Conservation (phyloP, 257 asterid species). For the Jacaranda mimosifolia region DNA sequence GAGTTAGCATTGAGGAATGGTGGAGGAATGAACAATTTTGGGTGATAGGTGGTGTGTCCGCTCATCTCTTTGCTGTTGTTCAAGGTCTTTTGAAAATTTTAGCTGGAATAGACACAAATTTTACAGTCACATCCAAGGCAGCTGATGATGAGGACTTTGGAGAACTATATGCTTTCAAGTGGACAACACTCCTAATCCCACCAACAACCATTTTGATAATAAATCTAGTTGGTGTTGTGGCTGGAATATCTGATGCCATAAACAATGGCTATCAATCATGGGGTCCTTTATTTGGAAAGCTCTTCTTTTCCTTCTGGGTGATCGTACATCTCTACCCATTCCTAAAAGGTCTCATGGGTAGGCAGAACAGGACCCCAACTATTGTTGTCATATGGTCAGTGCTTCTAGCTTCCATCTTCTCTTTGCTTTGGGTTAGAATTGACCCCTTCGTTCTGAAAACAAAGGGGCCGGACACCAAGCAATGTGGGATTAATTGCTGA, state of each 20-base stretch:
- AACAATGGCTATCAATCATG: slow-evolving; percentile 79
- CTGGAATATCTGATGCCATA: slow-evolving; percentile 85
- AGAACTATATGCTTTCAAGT: slow-evolving; percentile 74
- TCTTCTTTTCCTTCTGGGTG: slow-evolving; percentile 83
- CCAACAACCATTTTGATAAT: slow-evolving; percentile 78
- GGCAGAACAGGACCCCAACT: slow-evolving; percentile 82
- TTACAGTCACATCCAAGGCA: slow-evolving; percentile 79
- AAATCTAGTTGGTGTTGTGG: slow-evolving; percentile 82
- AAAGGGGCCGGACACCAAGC: slow-evolving; percentile 74
- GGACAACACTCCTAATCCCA: slow-evolving; percentile 86
- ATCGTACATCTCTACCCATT: slow-evolving; percentile 80
- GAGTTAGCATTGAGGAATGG: slow-evolving; percentile 88
- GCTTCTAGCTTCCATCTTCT: slow-evolving; percentile 78
- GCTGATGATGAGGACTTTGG: slow-evolving; percentile 73
- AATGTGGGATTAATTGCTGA: slow-evolving; percentile 80
- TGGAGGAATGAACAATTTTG: slow-evolving; percentile 89
- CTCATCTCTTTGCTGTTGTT: slow-evolving; percentile 77
- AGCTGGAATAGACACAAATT: slow-evolving; percentile 81
- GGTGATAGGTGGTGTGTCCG: slow-evolving; percentile 85
- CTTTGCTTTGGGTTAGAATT: slow-evolving; percentile 80
- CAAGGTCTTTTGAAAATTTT: slow-evolving; percentile 77
- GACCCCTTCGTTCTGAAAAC: slow-evolving; percentile 73
- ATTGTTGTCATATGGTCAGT: slow-evolving; percentile 80
- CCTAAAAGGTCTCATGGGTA: slow-evolving; percentile 88
- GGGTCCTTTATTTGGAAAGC: slow-evolving; percentile 85